Percentiles rank a stretch among this genome's conserved stretches.
These are phyloP conservation scores for Penicillium parvum DNA, from an alignment of 495 filamentous ascomycete species.

Conservation along the genomic window DNA sequence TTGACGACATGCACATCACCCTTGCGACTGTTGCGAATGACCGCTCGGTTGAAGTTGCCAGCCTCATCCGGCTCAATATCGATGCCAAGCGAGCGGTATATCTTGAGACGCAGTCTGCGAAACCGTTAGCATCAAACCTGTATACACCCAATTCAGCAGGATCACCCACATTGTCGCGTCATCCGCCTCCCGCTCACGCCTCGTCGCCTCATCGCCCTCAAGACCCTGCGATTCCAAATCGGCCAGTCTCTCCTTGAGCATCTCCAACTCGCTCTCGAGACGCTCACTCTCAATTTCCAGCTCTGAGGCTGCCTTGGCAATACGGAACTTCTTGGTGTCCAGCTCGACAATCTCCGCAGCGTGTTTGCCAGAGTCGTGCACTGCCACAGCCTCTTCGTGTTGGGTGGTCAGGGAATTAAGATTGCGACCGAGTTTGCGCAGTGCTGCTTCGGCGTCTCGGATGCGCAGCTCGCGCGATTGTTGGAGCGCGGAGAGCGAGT, in stretches of 20 bases:
- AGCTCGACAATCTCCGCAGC: constrained; percentile 76
- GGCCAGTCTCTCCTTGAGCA: constrained; percentile 68
- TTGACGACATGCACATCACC: constrained; percentile 95
- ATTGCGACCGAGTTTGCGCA: constrained; percentile 71
- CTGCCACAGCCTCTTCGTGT: constrained; percentile 63
- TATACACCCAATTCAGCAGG: too few species aligned
- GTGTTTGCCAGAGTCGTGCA: constrained; percentile 71
- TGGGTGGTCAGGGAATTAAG: constrained; percentile 63
- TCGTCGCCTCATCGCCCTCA: constrained; percentile 53
- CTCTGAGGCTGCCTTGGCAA: constrained; percentile 82
- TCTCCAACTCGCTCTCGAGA: constrained; percentile 73
- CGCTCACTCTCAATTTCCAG: constrained; percentile 89
- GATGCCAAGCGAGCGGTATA: constrained; percentile 86
- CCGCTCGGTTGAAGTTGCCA: constrained; percentile 78
- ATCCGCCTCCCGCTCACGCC: constrained; percentile 58
- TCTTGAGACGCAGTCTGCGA: constrained; percentile 71
- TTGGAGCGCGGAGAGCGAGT: constrained; percentile 72
- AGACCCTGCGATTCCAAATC: constrained; percentile 79
- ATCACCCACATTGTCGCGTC: constrained; percentile 50
- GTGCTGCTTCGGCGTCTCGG: constrained; percentile 61
- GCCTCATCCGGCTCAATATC: constrained; percentile 79
- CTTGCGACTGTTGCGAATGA: constrained; percentile 80
- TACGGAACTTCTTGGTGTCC: constrained; percentile 90
- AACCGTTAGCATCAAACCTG: constrained; percentile 12
- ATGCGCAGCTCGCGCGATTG: constrained; percentile 73